Evolutionary conservation across 192 early-diverging fungal genomes (phyloP), one percentile per base, ranked within the genome.

Genomic region (Coemansia sp.): DNA sequence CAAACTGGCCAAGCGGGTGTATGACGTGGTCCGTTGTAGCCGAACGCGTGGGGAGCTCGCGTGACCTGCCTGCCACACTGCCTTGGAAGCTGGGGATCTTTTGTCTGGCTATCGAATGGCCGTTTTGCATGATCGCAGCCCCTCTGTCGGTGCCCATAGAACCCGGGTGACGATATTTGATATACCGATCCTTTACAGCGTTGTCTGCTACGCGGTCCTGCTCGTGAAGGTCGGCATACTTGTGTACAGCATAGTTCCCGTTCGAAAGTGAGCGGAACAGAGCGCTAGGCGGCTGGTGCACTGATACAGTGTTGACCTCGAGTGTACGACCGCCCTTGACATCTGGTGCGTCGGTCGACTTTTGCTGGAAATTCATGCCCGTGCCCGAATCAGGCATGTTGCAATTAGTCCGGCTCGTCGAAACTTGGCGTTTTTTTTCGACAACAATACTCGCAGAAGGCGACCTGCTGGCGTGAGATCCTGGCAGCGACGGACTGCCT

Each of bases 311-410:
- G 57, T 68, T 59, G 27, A 44, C 29, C 5, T 34, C 66, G 8
- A 25, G 23, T 21, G 34, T 57, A 34, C 51, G 48, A 11, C n/a
- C 37, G 36, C 19, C 9, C 41, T 44, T 59, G 34, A 9, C 34
- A n/a, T n/a, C 55, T 14, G 59, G 34, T 4, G 59, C n/a, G 37
- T 38, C 36, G 1, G 36, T 61, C 8, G 59, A 14, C 17, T 42
- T 48, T 21, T 73, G 65, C 25, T 57, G 62, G 25, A 74, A 64
- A 37, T 67, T 55, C 7, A 77, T 32, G 45, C 71, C 69, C 12
- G 75, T 59, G 4, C 75, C 80, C 8, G 80, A 82, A 66, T 82
- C 80, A 11, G 67, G 70, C 41, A 73, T 55, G 9, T 57, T 41
- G 25, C 48, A 59, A n/a, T 36, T 61, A 10, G 15, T 48, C 29